These are phyloP conservation scores for Leccinellum luteum DNA, from an alignment of 768 basidiomycete species.

Conservation along the genomic window DNA sequence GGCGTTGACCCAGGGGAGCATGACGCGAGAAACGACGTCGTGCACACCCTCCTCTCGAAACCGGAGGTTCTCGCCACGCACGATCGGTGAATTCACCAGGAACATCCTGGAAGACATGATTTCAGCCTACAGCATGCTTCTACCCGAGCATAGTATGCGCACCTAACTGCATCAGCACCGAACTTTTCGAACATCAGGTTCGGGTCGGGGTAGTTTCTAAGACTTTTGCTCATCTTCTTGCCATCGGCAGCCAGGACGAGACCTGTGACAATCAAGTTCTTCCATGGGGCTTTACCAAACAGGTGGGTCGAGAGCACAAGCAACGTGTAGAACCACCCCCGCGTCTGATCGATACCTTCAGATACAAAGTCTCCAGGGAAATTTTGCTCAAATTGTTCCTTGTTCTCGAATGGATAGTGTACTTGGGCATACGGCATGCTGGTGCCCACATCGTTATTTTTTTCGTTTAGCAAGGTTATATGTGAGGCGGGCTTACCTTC, in stretches of 20 bases:
- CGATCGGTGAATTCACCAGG: conserved; percentile 98
- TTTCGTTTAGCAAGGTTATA: neutral
- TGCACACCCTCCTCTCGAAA: conserved; percentile 98
- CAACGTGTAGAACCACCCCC: conserved; percentile 99
- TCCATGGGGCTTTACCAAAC: conserved; percentile 93
- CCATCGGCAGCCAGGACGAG: conserved; percentile 95
- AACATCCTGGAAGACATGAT: conserved; percentile 66
- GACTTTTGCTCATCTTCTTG: conserved; percentile 99
- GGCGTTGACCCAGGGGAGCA: conserved; percentile 97
- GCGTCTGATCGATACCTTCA: conserved; percentile 98
- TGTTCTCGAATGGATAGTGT: conserved; percentile 98
- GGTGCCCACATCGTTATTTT: conserved; percentile 1
- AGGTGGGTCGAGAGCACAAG: conserved; percentile 95
- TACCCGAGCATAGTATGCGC: conserved; percentile 3
- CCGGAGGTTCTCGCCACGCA: conserved; percentile 94
- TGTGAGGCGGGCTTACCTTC: conserved; percentile 57
- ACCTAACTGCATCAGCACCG: conserved; percentile 95
- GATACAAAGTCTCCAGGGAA: conserved; percentile 98
- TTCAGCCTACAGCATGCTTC: neutral
- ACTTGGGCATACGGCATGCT: conserved; percentile 99
- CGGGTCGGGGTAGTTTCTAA: conserved; percentile 96
- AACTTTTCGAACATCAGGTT: conserved; percentile 85
- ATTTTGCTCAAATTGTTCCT: conserved; percentile 75
- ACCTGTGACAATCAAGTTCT: conserved; percentile 95
- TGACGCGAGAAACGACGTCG: conserved; percentile 93